These are phyloP conservation scores for Plasmodium falciparum DNA, from an alignment of 169 alveolate genomes.

Conservation along the genomic window DNA sequence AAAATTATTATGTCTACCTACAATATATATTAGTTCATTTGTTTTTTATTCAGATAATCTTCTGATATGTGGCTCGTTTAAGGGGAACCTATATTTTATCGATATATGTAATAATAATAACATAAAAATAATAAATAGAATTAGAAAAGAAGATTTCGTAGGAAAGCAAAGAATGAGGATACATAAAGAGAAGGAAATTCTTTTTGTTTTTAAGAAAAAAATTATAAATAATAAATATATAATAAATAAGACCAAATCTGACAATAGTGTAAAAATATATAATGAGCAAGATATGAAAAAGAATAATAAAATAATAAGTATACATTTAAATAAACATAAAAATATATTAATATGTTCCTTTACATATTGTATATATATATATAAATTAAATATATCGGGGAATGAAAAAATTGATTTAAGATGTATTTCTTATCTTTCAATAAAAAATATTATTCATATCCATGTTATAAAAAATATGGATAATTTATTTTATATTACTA, in stretches of 20 bases:
- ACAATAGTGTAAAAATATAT: background rate
- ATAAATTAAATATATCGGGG: constrained; percentile 26
- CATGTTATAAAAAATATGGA: constrained; percentile 26
- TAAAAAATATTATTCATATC: constrained; percentile 20
- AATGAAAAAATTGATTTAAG: constrained; percentile 44
- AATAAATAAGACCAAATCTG: background rate
- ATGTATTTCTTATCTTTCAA: constrained; percentile 17
- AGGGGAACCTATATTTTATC: constrained; percentile 39
- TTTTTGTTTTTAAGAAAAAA: background rate
- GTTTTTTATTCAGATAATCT: constrained; percentile 34
- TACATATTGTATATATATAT: constrained; percentile 17
- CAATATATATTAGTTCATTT: constrained; percentile 22
- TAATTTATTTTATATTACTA: constrained; percentile 40
- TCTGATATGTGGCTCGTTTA: constrained; percentile 40
- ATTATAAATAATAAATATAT: background rate
- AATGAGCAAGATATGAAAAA: background rate
- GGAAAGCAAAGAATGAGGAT: background rate
- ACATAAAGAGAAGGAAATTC: background rate
- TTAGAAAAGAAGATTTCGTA: constrained; percentile 6
- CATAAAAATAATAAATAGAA: constrained; percentile 35
- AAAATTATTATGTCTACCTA: constrained; percentile 18
- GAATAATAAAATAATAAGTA: constrained; percentile 16
- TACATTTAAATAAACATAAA: constrained; percentile 31
- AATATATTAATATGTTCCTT: constrained; percentile 21
- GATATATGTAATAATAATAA: constrained; percentile 8